Conservation (phyloP, 2,329 filamentous ascomycete species). For the Alternaria arbusti region DNA sequence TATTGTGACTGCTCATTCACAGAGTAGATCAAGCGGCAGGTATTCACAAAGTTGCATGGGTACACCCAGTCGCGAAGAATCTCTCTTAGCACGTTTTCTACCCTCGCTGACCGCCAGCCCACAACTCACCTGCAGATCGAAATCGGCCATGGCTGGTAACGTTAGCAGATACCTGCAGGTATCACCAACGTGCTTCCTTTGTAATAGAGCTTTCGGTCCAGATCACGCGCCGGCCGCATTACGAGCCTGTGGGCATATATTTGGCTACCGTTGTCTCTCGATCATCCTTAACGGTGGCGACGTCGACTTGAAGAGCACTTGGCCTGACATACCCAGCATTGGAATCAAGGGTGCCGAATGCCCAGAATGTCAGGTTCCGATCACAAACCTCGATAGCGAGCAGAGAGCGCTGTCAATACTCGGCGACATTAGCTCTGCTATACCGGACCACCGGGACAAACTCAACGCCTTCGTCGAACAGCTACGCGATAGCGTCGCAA, state of each 20-base stretch:
- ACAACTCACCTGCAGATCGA: background rate
- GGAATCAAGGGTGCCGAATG: background rate
- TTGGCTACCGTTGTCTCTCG: constrained; percentile 2
- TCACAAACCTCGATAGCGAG: constrained; percentile 2
- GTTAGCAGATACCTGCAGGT: background rate
- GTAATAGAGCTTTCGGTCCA: background rate
- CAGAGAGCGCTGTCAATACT: background rate
- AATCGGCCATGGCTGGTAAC: background rate
- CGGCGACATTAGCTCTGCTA: background rate
- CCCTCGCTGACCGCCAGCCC: background rate
- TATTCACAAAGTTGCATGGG: background rate
- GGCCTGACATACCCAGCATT: background rate
- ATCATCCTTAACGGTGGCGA: constrained; percentile 3
- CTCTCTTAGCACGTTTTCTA: background rate
- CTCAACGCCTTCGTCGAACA: constrained; percentile 3
- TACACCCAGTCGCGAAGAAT: background rate
- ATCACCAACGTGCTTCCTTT: background rate
- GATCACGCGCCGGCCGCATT: background rate
- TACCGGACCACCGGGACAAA: background rate
- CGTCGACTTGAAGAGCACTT: constrained; percentile 1
- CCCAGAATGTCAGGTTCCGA: constrained; percentile 3
- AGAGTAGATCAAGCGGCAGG: background rate
- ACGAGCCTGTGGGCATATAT: constrained; percentile 1
- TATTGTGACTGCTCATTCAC: background rate
- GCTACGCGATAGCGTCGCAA: constrained; percentile 1